Percentiles rank a stretch among this genome's conserved stretches.
Conservation (phyloP, 768 basidiomycete genomes). For the Mycena olivaceomarginata region DNA sequence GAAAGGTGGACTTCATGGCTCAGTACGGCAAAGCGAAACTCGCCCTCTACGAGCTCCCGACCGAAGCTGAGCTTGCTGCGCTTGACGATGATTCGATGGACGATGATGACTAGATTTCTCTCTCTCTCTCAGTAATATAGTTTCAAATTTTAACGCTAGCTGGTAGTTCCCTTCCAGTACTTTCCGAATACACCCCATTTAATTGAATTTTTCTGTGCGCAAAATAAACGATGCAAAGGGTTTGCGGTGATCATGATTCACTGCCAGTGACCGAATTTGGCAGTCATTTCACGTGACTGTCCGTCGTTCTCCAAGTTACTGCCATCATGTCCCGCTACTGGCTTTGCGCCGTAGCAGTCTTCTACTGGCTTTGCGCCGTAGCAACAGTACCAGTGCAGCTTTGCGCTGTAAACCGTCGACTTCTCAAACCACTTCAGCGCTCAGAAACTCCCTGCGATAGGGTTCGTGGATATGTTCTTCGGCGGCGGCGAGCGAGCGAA, state of each 20-base stretch:
- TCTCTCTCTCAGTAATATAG: background rate
- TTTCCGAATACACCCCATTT: too few species aligned
- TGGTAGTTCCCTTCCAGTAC: too few species aligned
- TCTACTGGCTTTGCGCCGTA: background rate
- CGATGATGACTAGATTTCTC: background rate
- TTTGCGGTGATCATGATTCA: too few species aligned
- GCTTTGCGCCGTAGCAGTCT: background rate
- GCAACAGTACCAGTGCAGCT: too few species aligned
- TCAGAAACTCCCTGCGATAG: background rate
- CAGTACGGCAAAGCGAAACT: constrained; percentile 23
- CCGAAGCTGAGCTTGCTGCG: constrained; percentile 19
- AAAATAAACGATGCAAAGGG: background rate
- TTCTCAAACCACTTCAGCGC: background rate
- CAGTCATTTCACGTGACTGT: too few species aligned
- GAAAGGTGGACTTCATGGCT: constrained; percentile 7
- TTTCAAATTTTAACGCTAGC: background rate
- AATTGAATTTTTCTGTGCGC: background rate
- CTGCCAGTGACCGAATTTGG: too few species aligned
- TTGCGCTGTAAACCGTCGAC: background rate
- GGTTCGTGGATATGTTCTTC: too few species aligned
- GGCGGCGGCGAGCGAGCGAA: too few species aligned
- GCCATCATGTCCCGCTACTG: background rate
- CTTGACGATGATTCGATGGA: background rate
- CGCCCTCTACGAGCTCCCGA: constrained; percentile 29
- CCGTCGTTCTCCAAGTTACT: too few species aligned